phyloP scores from a whole-genome alignment of 495 filamentous ascomycete species.

The Talaromyces nanjingensis region DNA sequence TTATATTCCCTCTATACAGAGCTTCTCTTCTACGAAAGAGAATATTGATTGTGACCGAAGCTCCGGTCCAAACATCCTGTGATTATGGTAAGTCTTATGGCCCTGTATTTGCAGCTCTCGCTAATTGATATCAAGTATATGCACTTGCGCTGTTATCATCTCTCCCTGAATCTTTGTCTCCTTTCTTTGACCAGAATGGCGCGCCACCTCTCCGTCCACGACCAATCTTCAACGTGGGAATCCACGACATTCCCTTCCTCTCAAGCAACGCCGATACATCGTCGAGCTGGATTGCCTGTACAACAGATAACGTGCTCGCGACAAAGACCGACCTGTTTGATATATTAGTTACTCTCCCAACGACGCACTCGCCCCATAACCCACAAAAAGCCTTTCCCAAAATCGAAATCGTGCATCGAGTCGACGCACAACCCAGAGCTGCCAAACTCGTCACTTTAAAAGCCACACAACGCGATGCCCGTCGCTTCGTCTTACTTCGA shows the following conservation, averaged over 20 bases:
- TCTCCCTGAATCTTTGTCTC: constrained; percentile 59
- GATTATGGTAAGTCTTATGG: constrained; percentile 63
- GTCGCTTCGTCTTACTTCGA: constrained; percentile 68
- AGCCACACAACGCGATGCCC: constrained; percentile 85
- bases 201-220: constrained; percentile 57
- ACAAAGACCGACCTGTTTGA: constrained; percentile 85
- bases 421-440: constrained; percentile 20
- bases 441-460: constrained; percentile 43
- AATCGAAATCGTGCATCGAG: constrained; percentile 35
- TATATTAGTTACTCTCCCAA: constrained; percentile 72
- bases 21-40: constrained; percentile 84
- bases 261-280: constrained; percentile 29
- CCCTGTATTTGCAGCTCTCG: background rate
- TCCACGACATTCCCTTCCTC: constrained; percentile 84
- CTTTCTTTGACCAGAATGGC: constrained; percentile 36
- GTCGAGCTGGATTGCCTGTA: constrained; percentile 83
- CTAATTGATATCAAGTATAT: constrained; percentile 58
- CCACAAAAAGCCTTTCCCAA: constrained; percentile 62
- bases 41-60: constrained; percentile 74
- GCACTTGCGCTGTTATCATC: constrained; percentile 87
- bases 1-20: constrained; percentile 84
- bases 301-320: constrained; percentile 83
- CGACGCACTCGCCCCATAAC: constrained; percentile 50
- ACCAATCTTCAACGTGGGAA: constrained; percentile 81
- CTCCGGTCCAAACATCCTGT: constrained; percentile 78